Evolutionary conservation across 1,139 yeast genomes (phyloP).

Genomic region (Kodamaea alishanica): DNA sequence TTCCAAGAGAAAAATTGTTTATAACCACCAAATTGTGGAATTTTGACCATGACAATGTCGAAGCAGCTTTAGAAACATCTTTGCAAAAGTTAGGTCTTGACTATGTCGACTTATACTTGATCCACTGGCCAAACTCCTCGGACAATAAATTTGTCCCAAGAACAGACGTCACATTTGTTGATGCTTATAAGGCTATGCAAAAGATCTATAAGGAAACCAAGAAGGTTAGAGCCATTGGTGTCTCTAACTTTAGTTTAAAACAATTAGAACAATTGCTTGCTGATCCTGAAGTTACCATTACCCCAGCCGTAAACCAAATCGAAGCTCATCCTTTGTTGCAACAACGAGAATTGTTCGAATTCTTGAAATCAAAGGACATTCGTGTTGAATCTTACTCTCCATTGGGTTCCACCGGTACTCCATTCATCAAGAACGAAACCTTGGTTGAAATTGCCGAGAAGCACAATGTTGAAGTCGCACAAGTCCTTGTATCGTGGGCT

Average conservation of each 20-base stretch:
- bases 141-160: conserved; percentile 29
- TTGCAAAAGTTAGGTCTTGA: conserved; percentile 66
- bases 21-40: conserved; percentile 81
- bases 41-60: conserved; percentile 58
- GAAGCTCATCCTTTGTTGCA: conserved; percentile 76
- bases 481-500: conserved; percentile 69
- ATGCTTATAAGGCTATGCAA: conserved; percentile 70
- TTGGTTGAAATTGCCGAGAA: conserved; percentile 53
- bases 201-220: conserved; percentile 50
- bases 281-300: conserved; percentile 47
- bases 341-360: conserved; percentile 59
- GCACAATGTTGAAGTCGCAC: conserved; percentile 55
- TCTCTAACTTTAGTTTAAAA: conserved; percentile 64
- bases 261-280: conserved; percentile 50
- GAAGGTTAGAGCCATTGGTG: conserved; percentile 69
- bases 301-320: conserved; percentile 72
- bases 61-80: conserved; percentile 55
- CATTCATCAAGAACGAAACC: conserved; percentile 50
- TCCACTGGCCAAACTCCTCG: conserved; percentile 81
- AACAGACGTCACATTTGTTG: conserved; percentile 49
- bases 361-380: conserved; percentile 52
- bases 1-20: conserved; percentile 66
- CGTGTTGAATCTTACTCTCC: conserved; percentile 76
- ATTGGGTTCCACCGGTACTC: conserved; percentile 67
- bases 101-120: conserved; percentile 75